phyloP scores from a whole-genome alignment of 2,329 filamentous ascomycete species.

The Pseudogymnoascus sp. region DNA sequence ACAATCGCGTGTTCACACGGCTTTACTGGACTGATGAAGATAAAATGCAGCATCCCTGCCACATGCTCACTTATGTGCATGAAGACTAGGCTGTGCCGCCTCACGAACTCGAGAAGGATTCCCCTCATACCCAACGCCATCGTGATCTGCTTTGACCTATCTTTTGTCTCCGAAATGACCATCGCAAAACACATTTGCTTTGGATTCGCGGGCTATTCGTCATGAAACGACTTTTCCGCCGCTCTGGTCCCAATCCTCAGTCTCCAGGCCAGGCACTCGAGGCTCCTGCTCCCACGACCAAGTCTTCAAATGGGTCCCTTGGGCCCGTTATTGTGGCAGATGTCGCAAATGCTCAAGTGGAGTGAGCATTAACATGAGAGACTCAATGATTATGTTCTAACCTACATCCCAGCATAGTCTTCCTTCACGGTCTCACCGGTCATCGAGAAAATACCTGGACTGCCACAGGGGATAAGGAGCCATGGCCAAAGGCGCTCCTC shows the following conservation, averaged over 20 bases:
- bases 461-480: constrained; percentile 20
- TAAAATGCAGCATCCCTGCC: not conserved
- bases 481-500: constrained; percentile 33
- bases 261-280: not conserved
- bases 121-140: not conserved
- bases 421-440: constrained; percentile 37
- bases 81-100: not conserved
- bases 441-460: constrained; percentile 35
- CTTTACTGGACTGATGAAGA: not conserved
- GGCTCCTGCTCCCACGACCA: not conserved
- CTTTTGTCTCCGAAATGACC: not conserved
- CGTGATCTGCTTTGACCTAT: not conserved
- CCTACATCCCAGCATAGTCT: constrained; percentile 27
- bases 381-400: not conserved
- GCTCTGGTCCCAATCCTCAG: not conserved
- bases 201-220: not conserved
- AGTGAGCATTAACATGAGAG: not conserved
- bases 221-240: not conserved
- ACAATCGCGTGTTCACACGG: not conserved
- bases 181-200: not conserved
- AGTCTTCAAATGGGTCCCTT: not conserved
- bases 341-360: not conserved
- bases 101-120: no score
- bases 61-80: not conserved
- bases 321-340: not conserved